Evolutionary conservation across 139 green algal genomes (phyloP), one percentile per base, ranked within the genome.

Genomic region (Pycnococcus provasolii): DNA sequence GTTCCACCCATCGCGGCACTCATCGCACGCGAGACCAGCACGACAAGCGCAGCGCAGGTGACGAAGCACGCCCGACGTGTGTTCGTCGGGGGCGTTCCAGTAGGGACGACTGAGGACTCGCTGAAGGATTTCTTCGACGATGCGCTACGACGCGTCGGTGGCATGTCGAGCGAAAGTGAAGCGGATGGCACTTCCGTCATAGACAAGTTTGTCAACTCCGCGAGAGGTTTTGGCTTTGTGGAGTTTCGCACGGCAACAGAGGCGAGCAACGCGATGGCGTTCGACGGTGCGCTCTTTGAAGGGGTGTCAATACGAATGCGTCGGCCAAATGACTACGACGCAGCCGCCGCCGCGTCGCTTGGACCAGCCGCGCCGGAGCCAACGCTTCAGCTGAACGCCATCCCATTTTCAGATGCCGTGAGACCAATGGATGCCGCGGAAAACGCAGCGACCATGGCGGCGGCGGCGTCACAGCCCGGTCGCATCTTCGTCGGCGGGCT

Each of bases 211-310:
- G 89, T 96, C 77, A 98, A 99, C 80, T 79, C 87, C 42, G 94
- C 97, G 76, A 96, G 96, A 79, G 93, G 95, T 74, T 98, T 96
- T 73, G 84, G 88, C 0, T 98, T 98, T 82, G 89, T 97, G 55
- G 92, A 98, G 81, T 87, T 96, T 67, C 51, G 73, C 41, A 78
- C 81, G 80, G 90, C 95, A 1, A 88, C 95, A 77, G 91, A 96
- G 80, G 87, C 86, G 0, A 88, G 76, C 67, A 96, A 97, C 69
- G 83, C 85, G 2, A 92, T 96, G 86, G 88, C 88, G 1, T 81
- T 97, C 44, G 90, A 97, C 62, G 89, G 89, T 68, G 91, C 96
- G 77, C 90, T 95, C 85, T 96, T 95, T 77, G 90, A 97, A 82
- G 93, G 93, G 52, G 84, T 92, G 40, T 83, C 70, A 3, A 81